These are phyloP conservation scores for Jamesozyma jinghongensis DNA, from an alignment of 805 yeast genomes.

Conservation along the genomic window DNA sequence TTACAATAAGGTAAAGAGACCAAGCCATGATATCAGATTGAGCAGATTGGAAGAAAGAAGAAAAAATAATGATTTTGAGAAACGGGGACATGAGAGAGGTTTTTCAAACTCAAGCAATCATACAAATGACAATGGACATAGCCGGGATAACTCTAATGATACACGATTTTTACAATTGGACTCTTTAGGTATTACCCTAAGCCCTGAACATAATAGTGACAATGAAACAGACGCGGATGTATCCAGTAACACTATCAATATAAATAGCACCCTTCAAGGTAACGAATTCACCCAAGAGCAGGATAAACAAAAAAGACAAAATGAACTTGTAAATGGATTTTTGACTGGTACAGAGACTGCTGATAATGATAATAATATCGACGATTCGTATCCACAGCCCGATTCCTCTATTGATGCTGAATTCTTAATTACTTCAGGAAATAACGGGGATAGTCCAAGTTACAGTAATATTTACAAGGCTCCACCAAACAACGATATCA, in stretches of 20 bases:
- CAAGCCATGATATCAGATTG: conserved; percentile 18
- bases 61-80: conserved; percentile 17
- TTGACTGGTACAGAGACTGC: background rate
- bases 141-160: background rate
- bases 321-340: background rate
- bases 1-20: conserved; percentile 35
- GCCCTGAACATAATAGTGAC: background rate
- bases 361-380: background rate
- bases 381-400: background rate
- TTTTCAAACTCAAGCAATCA: background rate
- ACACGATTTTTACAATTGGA: conserved; percentile 6
- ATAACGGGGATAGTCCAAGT: no score
- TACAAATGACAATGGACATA: background rate
- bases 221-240: background rate
- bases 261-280: no score
- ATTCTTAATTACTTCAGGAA: conserved; percentile 11
- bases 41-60: conserved; percentile 26
- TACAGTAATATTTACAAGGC: background rate
- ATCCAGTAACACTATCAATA: no score
- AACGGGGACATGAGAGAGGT: conserved; percentile 1
- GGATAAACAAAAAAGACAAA: background rate
- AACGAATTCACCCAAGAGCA: no score
- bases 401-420: conserved; percentile 11
- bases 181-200: conserved; percentile 13
- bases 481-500: conserved; percentile 1